Evolutionary conservation across 139 green algal species (phyloP).

Genomic region (Picochlorum sp.): DNA sequence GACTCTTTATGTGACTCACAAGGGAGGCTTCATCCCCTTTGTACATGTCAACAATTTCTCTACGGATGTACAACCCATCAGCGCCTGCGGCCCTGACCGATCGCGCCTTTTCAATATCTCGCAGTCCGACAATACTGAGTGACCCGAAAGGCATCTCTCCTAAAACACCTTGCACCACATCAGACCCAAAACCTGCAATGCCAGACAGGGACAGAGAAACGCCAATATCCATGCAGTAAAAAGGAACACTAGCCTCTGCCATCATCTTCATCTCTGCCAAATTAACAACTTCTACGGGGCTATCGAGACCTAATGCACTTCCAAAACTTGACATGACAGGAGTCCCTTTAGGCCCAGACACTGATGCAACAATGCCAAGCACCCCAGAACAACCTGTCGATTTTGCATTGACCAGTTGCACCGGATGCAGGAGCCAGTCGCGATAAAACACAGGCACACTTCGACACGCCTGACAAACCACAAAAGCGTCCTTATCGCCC

Average conservation of each 20-base stretch:
- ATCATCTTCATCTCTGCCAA: conserved; percentile 13
- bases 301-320: conserved; percentile 45
- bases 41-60: conserved; percentile 44
- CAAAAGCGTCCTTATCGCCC: conserved; percentile 37
- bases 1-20: no score
- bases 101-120: conserved; percentile 47
- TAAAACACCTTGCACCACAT: conserved; percentile 63
- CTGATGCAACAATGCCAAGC: conserved; percentile 40
- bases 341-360: conserved; percentile 50
- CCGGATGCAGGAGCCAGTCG: conserved; percentile 70
- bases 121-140: conserved; percentile 46
- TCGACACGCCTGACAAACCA: background rate
- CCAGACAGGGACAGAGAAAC: conserved; percentile 47
- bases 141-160: conserved; percentile 49
- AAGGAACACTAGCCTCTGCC: conserved; percentile 11
- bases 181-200: conserved; percentile 45
- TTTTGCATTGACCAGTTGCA: conserved; percentile 70
- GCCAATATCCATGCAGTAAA: conserved; percentile 29
- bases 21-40: background rate
- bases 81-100: conserved; percentile 46
- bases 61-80: conserved; percentile 60
- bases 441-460: conserved; percentile 51
- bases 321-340: conserved; percentile 58
- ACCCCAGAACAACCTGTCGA: conserved; percentile 64
- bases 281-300: conserved; percentile 31